phyloP scores from a whole-genome alignment of 1,284 basidiomycete species.

The Rhodotorula sp. region DNA sequence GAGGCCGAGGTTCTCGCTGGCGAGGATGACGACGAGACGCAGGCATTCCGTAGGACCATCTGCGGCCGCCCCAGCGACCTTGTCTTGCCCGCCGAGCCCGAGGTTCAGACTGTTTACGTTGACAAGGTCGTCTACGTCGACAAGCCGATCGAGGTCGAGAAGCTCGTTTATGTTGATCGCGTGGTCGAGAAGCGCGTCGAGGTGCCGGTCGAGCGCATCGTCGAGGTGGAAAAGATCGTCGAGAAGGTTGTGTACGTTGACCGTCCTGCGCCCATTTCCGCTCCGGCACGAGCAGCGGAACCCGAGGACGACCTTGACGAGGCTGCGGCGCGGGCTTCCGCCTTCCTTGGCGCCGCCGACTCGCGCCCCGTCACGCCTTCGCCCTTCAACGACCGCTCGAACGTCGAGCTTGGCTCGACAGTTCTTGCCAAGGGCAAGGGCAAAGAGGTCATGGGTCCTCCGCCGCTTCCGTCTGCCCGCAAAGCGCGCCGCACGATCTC shows the following conservation, averaged over 20 bases:
- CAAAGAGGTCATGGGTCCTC: constrained; percentile 27
- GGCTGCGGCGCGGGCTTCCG: constrained; percentile 21
- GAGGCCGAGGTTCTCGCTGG: constrained; percentile 60
- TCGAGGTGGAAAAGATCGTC: constrained; percentile 18
- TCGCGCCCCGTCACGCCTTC: constrained; percentile 10
- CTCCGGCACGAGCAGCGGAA: background rate
- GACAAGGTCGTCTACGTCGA: constrained; percentile 29
- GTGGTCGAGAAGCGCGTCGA: constrained; percentile 9
- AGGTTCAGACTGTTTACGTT: constrained; percentile 11
- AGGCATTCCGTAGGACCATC: constrained; percentile 18
- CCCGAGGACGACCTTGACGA: constrained; percentile 20
- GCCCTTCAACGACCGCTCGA: background rate
- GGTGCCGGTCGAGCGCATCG: constrained; percentile 9
- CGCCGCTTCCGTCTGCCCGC: constrained; percentile 61
- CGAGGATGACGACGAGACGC: constrained; percentile 9
- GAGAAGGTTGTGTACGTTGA: constrained; percentile 25
- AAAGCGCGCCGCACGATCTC: constrained; percentile 51
- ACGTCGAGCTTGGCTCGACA: constrained; percentile 13
- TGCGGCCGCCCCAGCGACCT: constrained; percentile 5
- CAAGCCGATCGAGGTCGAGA: background rate
- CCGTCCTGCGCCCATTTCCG: background rate
- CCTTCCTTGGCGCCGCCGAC: constrained; percentile 20
- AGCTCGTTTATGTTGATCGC: constrained; percentile 10
- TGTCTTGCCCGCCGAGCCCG: constrained; percentile 7
- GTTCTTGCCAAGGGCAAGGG: constrained; percentile 10